phyloP scores from a whole-genome alignment of 192 early-diverging fungal genomes.

The Pilobolus umbonatus region DNA sequence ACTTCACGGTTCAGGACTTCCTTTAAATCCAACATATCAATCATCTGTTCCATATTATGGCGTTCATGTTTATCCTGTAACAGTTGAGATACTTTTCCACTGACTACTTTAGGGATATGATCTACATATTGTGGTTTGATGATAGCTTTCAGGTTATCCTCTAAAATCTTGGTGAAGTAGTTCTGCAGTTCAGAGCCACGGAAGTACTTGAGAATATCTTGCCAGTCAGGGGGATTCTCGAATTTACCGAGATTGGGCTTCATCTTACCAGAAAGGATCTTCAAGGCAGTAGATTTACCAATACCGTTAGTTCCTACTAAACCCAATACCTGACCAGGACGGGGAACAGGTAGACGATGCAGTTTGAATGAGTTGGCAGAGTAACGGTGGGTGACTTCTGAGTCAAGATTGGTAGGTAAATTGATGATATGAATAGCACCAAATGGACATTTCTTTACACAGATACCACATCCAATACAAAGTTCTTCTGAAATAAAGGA shows the following conservation, averaged over 20 bases:
- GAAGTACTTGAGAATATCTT: conserved; percentile 94
- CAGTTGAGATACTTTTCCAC: conserved; percentile 72
- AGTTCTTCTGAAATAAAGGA: conserved; percentile 91
- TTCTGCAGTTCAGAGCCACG: conserved; percentile 97
- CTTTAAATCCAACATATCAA: conserved; percentile 72
- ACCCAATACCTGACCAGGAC: conserved; percentile 95
- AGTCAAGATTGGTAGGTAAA: conserved; percentile 92
- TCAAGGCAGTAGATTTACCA: conserved; percentile 92
- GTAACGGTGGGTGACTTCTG: conserved; percentile 94
- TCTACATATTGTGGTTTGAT: conserved; percentile 98
- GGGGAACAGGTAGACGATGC: conserved; percentile 89
- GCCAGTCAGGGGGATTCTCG: conserved; percentile 87
- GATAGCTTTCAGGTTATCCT: conserved; percentile 91
- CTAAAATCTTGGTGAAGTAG: conserved; percentile 96
- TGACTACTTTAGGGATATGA: conserved; percentile 74
- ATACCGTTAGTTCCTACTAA: conserved; percentile 97
- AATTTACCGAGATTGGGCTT: conserved; percentile 95
- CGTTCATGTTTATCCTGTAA: conserved; percentile 67
- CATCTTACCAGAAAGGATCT: conserved; percentile 87
- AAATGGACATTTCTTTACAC: conserved; percentile 96
- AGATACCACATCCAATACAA: conserved; percentile 98
- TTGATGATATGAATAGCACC: conserved; percentile 95
- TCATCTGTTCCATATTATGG: conserved; percentile 69
- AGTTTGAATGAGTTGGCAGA: conserved; percentile 97
- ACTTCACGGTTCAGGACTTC: conserved; percentile 84